Evolutionary conservation across 495 filamentous ascomycete species (phyloP), one percentile per base, ranked within the genome.

Genomic region (Alectoria sarmentosa): DNA sequence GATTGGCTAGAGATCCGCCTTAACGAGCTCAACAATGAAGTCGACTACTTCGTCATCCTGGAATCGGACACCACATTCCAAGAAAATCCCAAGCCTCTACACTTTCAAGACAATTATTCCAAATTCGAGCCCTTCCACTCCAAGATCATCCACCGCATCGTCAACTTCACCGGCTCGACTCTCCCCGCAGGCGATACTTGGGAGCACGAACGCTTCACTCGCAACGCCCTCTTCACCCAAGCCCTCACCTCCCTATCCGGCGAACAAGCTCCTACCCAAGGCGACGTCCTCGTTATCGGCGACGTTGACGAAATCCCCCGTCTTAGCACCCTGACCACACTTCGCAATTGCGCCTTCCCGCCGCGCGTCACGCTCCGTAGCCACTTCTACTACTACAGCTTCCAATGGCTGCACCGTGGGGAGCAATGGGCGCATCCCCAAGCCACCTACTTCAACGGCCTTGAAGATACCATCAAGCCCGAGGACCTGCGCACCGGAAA

Each of bases 31-130:
- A 77, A 76, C 54, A 62, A 75, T 54, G 66, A 74, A 23, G 79
- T 85, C 52, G 83, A 85, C 71, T 84, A 83, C 71, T 84, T 82
- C 66, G 76, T 85, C 69, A 75, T 85, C 28, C 78, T 84, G 23
- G 83, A 84, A 71, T 72, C 76, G 21, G 62, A 64, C 63, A 74
- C 71, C 63, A 83, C 80, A 11, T 83, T 84, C 65, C 83, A 81
- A 13, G 75, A 75, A 63, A 72, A 71, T 11, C 69, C 75, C 15
- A 85, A 85, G 66, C 78, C 80, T 3, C 68, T 83, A 23, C 64
- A 72, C 59, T 75, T 84, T 55, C 68, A 70, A 37, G 69, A 77
- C 21, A 79, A 80, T 69, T 70, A 77, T 60, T 59, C 66, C 19
- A 63, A 69, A 2, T 80, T 83, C 67, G 58, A 67, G 14, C 66